Base-by-base conservation (phyloP, 148 eudicot genomes). In the Spergularia marina region DNA sequence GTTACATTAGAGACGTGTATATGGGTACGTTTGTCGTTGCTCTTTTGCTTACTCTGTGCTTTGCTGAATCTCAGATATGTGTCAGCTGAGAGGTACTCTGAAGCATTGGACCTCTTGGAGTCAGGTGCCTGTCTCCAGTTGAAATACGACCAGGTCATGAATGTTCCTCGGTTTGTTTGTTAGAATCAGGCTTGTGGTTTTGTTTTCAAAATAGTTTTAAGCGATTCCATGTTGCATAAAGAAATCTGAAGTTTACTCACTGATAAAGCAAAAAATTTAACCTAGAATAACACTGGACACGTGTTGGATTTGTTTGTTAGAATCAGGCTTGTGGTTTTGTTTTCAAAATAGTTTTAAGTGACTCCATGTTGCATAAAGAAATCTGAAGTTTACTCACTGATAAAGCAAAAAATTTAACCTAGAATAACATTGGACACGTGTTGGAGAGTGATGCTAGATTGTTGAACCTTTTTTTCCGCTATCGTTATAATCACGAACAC, bases 41-140 rank as follows among this genome's bases (percentile, higher is more conserved):
- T 67, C 56, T 16, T 63, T 47, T 53, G 21, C 17, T 79, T 18
- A 74, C 68, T 74, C 62, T 71, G 53, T 74, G 68, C 39, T 53
- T 82, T 69, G 75, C 39, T 57, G 30, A 53, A 36, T 74, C 85
- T 55, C 85, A 95, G 98, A 84, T 95, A 95, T 76, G 71, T 86
- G 64, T 68, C 89, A 49, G 90, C 91, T 44, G 90, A 86, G 74
- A 88, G 98, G 82, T 87, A 84, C 72, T 78, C 86, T 34, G 98
- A 95, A 77, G 97, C 94, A 56, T 83, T 90, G 71, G 91, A 95
- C 56, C 78, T 95, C 73, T 82, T 90, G 65, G 87, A 90, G 63
- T 89, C 97, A 40, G 98, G 98, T 72, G 96, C 98, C 82, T 90
- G 94, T 89, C 76, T 89, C 36, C 98, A 95, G 83, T 76, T 95